Base-by-base conservation (phyloP, 176 grass and related monocot genomes). In the Ensete glaucum region DNA sequence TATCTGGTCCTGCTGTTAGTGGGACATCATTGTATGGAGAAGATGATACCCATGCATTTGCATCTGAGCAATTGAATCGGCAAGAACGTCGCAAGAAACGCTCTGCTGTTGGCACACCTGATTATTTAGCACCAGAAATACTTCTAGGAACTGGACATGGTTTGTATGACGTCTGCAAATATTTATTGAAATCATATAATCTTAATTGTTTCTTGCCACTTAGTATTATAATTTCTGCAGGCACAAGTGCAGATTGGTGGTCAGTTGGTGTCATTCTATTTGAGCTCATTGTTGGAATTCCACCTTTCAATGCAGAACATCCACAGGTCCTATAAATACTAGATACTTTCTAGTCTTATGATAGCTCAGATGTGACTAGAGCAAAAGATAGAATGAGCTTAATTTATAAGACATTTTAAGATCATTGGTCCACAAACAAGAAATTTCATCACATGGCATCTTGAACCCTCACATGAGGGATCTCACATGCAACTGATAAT, bases 231-330 rank as follows among this genome's bases (percentile, higher is more conserved):
- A 51, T 78, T 75, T 50, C 56, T 79, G 21, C 85, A 99, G 96
- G 91, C 89, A 79, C 86, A 77, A 99, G 96, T 86, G 96, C 96
- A 48, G 96, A 99, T 99, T 99, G 96, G 96, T 99, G 96, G 96
- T 99, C 96, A 56, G 91, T 99, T 74, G 96, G 96, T 75, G 87
- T 95, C 43, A 95, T 99, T 87, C 89, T 99, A 71, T 99, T 99
- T 84, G 96, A 99, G 77, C 83, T 99, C 51, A 91, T 99, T 88
- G 96, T 99, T 81, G 96, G 96, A 77, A 91, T 99, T 86, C 96
- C 96, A 79, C 96, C 96, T 11, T 99, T 99, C 77, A 99, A 99
- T 75, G 96, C 96, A 54, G 96, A 91, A 87, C 91, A 99, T 77
- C 88, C 96, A 26, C 88, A 99, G 91, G 96, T 91, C 85, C 64